Evolutionary conservation across 176 grass and related monocot species (phyloP).

Genomic region (Dactylis glomerata): DNA sequence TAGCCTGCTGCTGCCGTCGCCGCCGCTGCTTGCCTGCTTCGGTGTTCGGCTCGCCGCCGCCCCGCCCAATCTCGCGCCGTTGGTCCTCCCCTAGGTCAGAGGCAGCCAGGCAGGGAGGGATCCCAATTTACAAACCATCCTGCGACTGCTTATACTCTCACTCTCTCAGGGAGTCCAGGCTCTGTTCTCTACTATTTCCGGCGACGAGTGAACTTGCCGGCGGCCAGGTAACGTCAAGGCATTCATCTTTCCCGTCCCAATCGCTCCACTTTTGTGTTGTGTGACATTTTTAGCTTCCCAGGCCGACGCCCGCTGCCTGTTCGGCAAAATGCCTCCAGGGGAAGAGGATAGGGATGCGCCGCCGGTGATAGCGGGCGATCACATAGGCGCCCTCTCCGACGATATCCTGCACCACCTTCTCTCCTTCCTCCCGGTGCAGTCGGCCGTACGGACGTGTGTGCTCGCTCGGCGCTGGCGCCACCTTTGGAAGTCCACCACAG

Average conservation of each 20-base stretch:
- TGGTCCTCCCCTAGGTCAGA: background rate
- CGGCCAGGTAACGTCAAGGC: background rate
- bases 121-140: background rate
- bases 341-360: background rate
- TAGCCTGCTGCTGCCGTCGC: background rate
- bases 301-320: background rate
- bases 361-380: background rate
- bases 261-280: background rate
- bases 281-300: background rate
- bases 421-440: background rate
- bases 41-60: background rate
- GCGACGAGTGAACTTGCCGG: background rate
- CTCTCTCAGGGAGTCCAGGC: background rate
- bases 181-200: background rate
- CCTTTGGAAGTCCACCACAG: background rate
- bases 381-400: background rate
- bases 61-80: background rate
- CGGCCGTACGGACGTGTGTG: background rate
- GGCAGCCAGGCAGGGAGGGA: background rate
- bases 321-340: background rate
- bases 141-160: background rate
- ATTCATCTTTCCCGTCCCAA: background rate
- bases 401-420: slow-evolving; percentile 4
- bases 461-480: background rate
- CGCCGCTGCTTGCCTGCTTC: background rate